Percentiles rank a stretch among this genome's conserved stretches.
These are phyloP conservation scores for Panaeolus papilionaceus DNA, from an alignment of 768 basidiomycete genomes.

Conservation along the genomic window DNA sequence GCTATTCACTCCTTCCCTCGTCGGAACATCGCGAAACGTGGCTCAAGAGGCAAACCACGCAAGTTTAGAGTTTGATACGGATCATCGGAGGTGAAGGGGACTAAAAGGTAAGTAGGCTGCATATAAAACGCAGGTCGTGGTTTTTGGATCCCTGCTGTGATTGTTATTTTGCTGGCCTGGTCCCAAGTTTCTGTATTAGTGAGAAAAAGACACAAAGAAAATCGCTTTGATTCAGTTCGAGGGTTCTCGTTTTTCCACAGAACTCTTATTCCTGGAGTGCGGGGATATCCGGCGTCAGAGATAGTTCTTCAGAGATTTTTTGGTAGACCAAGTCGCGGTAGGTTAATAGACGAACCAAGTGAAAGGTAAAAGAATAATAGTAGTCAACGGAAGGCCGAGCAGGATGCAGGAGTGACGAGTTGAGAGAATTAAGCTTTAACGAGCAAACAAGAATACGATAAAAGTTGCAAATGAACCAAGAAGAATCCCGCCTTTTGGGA, in stretches of 20 bases:
- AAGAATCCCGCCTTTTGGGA: slow-evolving; percentile 12
- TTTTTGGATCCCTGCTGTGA: background rate
- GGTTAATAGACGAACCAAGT: slow-evolving; percentile 11
- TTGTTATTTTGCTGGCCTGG: slow-evolving; percentile 10
- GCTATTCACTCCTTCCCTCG: slow-evolving; percentile 14
- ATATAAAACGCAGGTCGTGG: slow-evolving; percentile 4
- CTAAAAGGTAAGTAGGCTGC: slow-evolving; percentile 16
- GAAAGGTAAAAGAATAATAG: slow-evolving; percentile 7
- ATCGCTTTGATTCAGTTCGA: background rate
- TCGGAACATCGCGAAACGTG: slow-evolving; percentile 22
- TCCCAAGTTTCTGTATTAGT: slow-evolving; percentile 11
- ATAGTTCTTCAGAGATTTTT: slow-evolving; percentile 1
- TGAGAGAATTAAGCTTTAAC: slow-evolving; percentile 1
- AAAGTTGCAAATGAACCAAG: background rate
- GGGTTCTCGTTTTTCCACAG: slow-evolving; percentile 11
- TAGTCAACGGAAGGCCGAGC: slow-evolving; percentile 1
- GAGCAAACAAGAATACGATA: slow-evolving; percentile 2
- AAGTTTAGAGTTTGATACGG: slow-evolving; percentile 31
- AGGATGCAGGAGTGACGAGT: background rate
- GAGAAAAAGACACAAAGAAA: slow-evolving; percentile 11
- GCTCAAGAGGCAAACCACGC: slow-evolving; percentile 18
- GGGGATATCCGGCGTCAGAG: slow-evolving; percentile 13
- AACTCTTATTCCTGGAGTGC: slow-evolving; percentile 6
- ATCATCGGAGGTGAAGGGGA: slow-evolving; percentile 27
- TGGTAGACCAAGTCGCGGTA: background rate